These are phyloP conservation scores for Dendrobium nobile DNA, from an alignment of 106 monocot species.

Conservation along the genomic window DNA sequence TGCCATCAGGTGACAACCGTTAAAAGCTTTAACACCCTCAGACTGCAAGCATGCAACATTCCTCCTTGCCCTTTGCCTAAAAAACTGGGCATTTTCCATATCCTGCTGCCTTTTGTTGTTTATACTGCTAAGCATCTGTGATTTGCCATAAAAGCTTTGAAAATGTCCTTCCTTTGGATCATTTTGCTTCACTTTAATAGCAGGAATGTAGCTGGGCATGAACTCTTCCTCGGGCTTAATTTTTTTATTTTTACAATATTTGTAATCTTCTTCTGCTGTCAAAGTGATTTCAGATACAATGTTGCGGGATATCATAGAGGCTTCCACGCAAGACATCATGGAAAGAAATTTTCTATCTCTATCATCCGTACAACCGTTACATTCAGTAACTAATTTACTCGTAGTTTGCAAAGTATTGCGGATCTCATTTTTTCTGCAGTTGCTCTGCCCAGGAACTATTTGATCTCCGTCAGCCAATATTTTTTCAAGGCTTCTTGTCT, in stretches of 20 bases:
- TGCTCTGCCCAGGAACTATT: not conserved
- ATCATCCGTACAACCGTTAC: not conserved
- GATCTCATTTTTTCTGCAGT: not conserved
- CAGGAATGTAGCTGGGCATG: not conserved
- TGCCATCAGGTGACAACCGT: not conserved
- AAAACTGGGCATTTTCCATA: constrained; percentile 17
- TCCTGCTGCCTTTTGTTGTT: constrained; percentile 8
- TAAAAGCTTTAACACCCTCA: not conserved
- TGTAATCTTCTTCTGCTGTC: not conserved
- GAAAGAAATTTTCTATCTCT: not conserved
- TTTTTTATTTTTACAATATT: not conserved
- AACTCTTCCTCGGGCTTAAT: not conserved
- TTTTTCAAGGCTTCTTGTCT: not conserved
- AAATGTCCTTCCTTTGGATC: not conserved
- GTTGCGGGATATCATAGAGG: too few relatives aligned
- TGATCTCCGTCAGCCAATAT: not conserved
- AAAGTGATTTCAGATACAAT: not conserved
- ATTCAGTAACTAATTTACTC: not conserved
- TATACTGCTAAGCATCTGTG: not conserved
- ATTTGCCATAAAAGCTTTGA: not conserved
- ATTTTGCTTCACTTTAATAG: not conserved
- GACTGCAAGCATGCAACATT: constrained; percentile 5
- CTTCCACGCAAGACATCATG: not conserved
- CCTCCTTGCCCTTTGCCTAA: constrained; percentile 17
- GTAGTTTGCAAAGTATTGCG: not conserved